Evolutionary conservation across 257 asterid genomes (phyloP).

Genomic region (Gentiana macrophylla): DNA sequence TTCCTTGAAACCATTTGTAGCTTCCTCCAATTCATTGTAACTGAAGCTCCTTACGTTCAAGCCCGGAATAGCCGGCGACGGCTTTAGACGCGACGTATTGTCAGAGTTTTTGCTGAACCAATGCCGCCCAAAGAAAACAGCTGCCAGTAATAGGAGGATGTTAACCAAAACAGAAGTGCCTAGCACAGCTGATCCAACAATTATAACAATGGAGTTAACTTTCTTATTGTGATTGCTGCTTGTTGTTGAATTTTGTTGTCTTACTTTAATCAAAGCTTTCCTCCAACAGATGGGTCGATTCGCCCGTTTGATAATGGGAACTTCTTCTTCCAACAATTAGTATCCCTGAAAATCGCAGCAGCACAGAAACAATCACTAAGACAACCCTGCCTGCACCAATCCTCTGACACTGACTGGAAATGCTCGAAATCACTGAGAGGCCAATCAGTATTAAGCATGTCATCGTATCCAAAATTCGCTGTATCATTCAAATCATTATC

Average conservation of each 20-base stretch:
- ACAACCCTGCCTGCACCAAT: conserved; percentile 6
- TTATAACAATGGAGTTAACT: background rate
- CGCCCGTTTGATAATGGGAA: conserved; percentile 7
- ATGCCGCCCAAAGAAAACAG: conserved; percentile 1
- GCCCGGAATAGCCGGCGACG: background rate
- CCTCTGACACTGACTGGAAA: conserved; percentile 1
- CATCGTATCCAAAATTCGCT: background rate
- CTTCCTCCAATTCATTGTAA: conserved; percentile 31
- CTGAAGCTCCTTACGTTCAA: conserved; percentile 10
- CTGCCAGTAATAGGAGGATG: background rate
- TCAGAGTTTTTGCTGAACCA: background rate
- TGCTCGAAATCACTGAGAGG: conserved; percentile 6
- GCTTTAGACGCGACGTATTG: background rate
- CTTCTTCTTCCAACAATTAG: conserved; percentile 11
- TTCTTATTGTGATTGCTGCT: background rate
- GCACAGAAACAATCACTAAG: conserved; percentile 12
- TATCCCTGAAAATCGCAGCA: conserved; percentile 4
- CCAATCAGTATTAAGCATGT: conserved; percentile 17
- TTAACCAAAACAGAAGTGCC: conserved; percentile 1
- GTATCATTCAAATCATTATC: conserved; percentile 5
- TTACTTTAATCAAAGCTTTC: conserved; percentile 7
- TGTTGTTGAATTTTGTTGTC: background rate
- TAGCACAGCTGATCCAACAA: conserved; percentile 4
- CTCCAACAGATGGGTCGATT: background rate
- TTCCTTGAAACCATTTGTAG: conserved; percentile 31